Percentiles rank a stretch among this genome's conserved stretches.
Conservation (phyloP, 768 basidiomycete species). For the Suillus americanus region DNA sequence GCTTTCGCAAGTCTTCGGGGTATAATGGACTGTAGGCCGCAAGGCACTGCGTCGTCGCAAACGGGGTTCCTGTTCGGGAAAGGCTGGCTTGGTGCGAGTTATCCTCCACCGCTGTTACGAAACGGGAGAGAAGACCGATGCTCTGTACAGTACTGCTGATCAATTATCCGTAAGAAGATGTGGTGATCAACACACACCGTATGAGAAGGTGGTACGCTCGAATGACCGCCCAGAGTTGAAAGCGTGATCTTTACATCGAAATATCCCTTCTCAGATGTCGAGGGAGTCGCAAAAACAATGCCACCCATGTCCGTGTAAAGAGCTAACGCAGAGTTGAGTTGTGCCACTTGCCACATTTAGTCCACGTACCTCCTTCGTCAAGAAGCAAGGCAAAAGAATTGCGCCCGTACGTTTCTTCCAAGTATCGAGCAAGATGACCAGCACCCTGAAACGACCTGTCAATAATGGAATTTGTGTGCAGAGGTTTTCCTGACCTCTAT, state of each 20-base stretch:
- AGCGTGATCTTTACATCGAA: conserved; percentile 62
- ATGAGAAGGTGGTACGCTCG: conserved; percentile 75
- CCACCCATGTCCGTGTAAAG: conserved; percentile 6
- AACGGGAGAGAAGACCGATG: conserved; percentile 75
- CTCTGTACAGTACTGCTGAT: conserved; percentile 37
- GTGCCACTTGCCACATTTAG: not conserved
- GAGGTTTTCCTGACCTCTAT: conserved; percentile 30
- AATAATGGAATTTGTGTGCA: not conserved
- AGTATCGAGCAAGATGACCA: conserved; percentile 39
- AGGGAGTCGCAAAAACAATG: conserved; percentile 50
- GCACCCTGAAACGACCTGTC: conserved; percentile 46
- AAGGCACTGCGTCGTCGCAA: conserved; percentile 50
- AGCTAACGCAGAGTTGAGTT: not conserved
- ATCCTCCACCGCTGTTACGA: conserved; percentile 60
- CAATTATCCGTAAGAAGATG: not conserved
- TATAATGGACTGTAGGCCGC: conserved; percentile 58
- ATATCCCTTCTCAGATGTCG: conserved; percentile 72
- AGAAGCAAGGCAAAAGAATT: conserved; percentile 73
- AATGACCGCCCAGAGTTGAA: conserved; percentile 72
- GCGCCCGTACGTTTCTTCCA: conserved; percentile 62
- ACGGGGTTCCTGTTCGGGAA: conserved; percentile 28
- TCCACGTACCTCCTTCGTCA: conserved; percentile 74
- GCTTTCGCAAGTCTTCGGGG: conserved; percentile 41
- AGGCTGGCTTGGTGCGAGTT: conserved; percentile 54
- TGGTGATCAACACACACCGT: conserved; percentile 47